phyloP scores from a whole-genome alignment of 345 rosid species.

The Brassica incana region DNA sequence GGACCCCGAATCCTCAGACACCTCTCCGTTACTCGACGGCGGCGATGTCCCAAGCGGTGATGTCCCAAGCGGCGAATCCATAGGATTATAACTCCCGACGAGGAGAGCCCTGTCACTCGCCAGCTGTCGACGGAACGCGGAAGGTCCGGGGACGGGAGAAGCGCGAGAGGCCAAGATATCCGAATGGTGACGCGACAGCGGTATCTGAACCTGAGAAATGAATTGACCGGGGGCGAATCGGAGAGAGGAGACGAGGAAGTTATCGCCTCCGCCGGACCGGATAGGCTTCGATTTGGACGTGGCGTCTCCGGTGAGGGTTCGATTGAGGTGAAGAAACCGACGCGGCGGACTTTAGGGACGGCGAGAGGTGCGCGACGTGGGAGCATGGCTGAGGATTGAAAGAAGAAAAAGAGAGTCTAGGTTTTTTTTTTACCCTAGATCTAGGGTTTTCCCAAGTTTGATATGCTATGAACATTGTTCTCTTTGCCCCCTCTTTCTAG shows the following conservation, averaged over 20 bases:
- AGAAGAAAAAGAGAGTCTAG: conserved; percentile 12
- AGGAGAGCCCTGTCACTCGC: conserved; percentile 21
- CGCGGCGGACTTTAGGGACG: conserved; percentile 73
- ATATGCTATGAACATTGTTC: too few relatives aligned
- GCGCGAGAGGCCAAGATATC: conserved; percentile 56
- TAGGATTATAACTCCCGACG: conserved; percentile 67
- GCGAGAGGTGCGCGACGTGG: conserved; percentile 46
- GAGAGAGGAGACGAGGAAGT: conserved; percentile 47
- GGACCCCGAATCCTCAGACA: conserved; percentile 56
- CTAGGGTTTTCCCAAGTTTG: too few relatives aligned
- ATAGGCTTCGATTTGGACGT: conserved; percentile 47
- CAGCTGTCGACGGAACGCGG: conserved; percentile 29
- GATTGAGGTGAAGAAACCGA: conserved; percentile 65
- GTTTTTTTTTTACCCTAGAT: conserved; percentile 14
- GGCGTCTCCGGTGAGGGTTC: conserved; percentile 43
- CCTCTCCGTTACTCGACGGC: conserved; percentile 46
- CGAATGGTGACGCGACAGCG: conserved; percentile 66
- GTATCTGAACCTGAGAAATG: conserved; percentile 70
- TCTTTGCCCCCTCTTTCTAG: too few relatives aligned
- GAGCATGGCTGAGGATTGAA: conserved; percentile 41
- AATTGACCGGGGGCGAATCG: conserved; percentile 52
- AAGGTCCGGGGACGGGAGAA: conserved; percentile 57
- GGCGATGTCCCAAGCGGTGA: conserved; percentile 49
- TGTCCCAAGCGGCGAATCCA: conserved; percentile 42
- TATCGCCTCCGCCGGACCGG: conserved; percentile 48